Base-by-base conservation (phyloP, 768 basidiomycete genomes). In the Roridomyces roridus region DNA sequence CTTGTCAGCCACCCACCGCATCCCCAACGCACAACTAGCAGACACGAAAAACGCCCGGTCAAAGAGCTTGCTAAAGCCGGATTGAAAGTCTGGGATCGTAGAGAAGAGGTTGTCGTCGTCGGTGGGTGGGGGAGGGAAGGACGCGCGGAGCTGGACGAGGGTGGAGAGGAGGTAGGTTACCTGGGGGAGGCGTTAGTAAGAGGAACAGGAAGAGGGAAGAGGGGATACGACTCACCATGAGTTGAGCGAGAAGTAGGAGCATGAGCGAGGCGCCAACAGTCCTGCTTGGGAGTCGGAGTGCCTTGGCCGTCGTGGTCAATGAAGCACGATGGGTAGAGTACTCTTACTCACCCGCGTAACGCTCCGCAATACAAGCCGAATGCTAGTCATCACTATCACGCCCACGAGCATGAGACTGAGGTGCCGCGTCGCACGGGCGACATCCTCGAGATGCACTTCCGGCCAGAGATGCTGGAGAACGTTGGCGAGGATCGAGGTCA, bases 141-240 rank as follows among this genome's bases (percentile, higher is more conserved):
- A 87, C 24, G 87, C 85, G 36, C 92, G 87, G 42, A 94, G 78
- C 69, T 94, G 92, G 12, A 94, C 86, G 44, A 94, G 74, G 0
- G 91, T 94, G 4, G 91, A 87, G 25, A 94, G 82, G 31, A 94
- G 82, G 68, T 94, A 94, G 39, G 91, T 88, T 11, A 88, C 89
- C 92, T 94, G 61, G 26, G 28, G 34, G 44, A 35, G n/a, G 37
- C 29, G 59, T 41, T 31, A 47, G 35, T n/a, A n/a, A 11, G 31
- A 5, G 17, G 14, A 31, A 31, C 23, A 14, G 23, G 42, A 43
- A 57, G 26, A 34, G 21, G 40, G 21, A 14, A 51, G 57, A 41
- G 34, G 2, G 1, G 31, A 42, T 43, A 23, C 14, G 24, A 66
- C 79, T 29, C 61, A 91, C 92, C 92, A 94, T 92, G 43, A 94